Evolutionary conservation across 1,284 basidiomycete species (phyloP), one percentile per base, ranked within the genome.

Genomic region (Athelia sp.): DNA sequence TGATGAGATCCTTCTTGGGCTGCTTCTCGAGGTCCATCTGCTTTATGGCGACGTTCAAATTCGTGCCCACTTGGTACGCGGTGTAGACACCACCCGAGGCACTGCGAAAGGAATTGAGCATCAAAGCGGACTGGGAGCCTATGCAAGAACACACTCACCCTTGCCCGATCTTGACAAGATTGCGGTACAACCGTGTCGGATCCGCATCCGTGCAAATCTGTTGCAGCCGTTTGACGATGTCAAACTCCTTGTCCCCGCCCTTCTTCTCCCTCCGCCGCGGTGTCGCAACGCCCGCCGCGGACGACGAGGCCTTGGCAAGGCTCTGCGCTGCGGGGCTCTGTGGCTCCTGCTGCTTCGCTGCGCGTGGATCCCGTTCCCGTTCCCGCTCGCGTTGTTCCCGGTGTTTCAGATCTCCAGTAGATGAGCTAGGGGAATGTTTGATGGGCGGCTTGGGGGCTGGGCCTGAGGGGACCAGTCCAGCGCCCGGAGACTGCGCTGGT

Each of bases 11-110:
- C 71, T 98, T 98, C 79, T 99, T 99, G 31, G 96, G 97, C 66
- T 99, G 97, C 73, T 98, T 98, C 69, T 98, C 94, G 29, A 99
- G 79, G 74, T 99, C 96, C 97, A 99, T 99, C 71, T 99, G 96
- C 71, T 99, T 99, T 79, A 99, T 99, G 24, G 97, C 97, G 24
- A 99, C 97, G 3, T 87, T 90, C 43, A 91, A 62, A 66, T 96
- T 96, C 23, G 90, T 92, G 43, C 93, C 94, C 52, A 95, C 87
- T 70, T 98, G 94, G 63, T 98, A 97, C 14, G 96, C 95, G 4
- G 96, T 98, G 70, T 97, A 99, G 1, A 99, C 96, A 52, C 95
- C 96, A 45, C 97, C 97, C 15, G 93, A 97, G 3, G 97, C 95
- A 56, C 92, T 93, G 58, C 24, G 9, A n/a, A 52, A 44, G 47